These are phyloP conservation scores for Exophiala sideris DNA, from an alignment of 2,329 filamentous ascomycete genomes.

Conservation along the genomic window DNA sequence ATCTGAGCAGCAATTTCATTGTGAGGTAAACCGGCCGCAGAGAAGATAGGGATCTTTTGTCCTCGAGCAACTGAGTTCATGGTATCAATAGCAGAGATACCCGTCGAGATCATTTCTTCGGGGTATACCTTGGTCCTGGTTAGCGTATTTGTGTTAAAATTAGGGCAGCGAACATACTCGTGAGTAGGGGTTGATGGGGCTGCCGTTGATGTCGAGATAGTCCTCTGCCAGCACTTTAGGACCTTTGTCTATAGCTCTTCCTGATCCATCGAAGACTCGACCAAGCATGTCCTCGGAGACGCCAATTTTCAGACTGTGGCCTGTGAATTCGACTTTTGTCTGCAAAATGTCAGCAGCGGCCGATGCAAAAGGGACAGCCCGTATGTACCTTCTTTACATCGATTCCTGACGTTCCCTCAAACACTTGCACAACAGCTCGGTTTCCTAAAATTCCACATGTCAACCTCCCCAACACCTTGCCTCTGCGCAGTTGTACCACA, in stretches of 20 bases:
- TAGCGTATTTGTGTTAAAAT: conserved; percentile 3
- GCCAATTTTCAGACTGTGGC: conserved; percentile 94
- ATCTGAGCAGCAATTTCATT: conserved; percentile 99
- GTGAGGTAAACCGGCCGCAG: conserved; percentile 93
- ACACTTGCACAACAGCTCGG: conserved; percentile 95
- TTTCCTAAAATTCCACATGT: conserved; percentile 58
- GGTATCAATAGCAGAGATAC: conserved; percentile 97
- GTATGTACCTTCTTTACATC: conserved; percentile 88
- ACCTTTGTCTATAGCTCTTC: conserved; percentile 96
- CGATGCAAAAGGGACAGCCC: conserved; percentile 1
- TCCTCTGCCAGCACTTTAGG: conserved; percentile 97
- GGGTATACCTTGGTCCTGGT: conserved; percentile 73
- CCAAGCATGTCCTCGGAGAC: conserved; percentile 99
- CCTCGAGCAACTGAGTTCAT: conserved; percentile 98
- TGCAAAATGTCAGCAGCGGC: conserved; percentile 40
- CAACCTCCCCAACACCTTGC: conserved; percentile 10
- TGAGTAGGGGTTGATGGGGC: conserved; percentile 96
- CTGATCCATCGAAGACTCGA: conserved; percentile 97
- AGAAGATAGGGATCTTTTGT: conserved; percentile 99
- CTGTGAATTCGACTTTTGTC: conserved; percentile 97
- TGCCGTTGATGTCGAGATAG: conserved; percentile 98
- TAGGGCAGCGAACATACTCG: conserved; percentile 58
- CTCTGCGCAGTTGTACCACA: conserved; percentile 25
- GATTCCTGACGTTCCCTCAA: conserved; percentile 94
- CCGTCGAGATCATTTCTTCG: conserved; percentile 99